Evolutionary conservation across 2,329 filamentous ascomycete genomes (phyloP).

Genomic region (Scorias spongiosa): DNA sequence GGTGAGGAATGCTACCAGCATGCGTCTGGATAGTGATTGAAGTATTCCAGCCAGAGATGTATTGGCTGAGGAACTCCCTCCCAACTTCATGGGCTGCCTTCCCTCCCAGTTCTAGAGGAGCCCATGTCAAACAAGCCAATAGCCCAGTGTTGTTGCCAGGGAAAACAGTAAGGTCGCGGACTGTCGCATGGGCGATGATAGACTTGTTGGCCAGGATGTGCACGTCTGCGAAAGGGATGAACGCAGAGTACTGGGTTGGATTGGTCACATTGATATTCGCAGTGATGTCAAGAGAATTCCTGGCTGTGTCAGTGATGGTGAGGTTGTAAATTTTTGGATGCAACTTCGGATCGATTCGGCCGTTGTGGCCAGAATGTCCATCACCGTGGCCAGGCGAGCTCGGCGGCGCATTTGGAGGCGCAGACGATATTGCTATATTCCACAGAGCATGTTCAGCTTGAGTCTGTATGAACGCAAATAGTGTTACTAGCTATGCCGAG

Average conservation of each 20-base stretch:
- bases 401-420: slow-evolving; percentile 6
- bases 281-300: slow-evolving; percentile 53
- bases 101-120: slow-evolving; percentile 50
- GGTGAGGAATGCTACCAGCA: slow-evolving; percentile 53
- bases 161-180: slow-evolving; percentile 45
- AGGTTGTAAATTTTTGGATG: slow-evolving; percentile 56
- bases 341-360: slow-evolving; percentile 15
- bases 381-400: neutral
- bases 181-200: slow-evolving; percentile 59
- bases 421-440: slow-evolving; percentile 17
- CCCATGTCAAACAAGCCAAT: slow-evolving; percentile 55
- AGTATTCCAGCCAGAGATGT: slow-evolving; percentile 76
- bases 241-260: slow-evolving; percentile 71
- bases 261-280: slow-evolving; percentile 75
- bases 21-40: slow-evolving; percentile 62
- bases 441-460: neutral
- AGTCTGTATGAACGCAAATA: neutral
- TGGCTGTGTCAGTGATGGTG: slow-evolving; percentile 55
- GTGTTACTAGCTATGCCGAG: slow-evolving; percentile 4
- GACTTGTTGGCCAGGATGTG: slow-evolving; percentile 60
- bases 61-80: slow-evolving; percentile 63
- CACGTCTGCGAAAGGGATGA: slow-evolving; percentile 65
- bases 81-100: slow-evolving; percentile 46
- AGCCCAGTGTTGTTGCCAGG: slow-evolving; percentile 60
- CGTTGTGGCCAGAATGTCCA: slow-evolving; percentile 18